These are phyloP conservation scores for Diaporthe vaccinii DNA, from an alignment of 2,329 filamentous ascomycete species.

Conservation along the genomic window DNA sequence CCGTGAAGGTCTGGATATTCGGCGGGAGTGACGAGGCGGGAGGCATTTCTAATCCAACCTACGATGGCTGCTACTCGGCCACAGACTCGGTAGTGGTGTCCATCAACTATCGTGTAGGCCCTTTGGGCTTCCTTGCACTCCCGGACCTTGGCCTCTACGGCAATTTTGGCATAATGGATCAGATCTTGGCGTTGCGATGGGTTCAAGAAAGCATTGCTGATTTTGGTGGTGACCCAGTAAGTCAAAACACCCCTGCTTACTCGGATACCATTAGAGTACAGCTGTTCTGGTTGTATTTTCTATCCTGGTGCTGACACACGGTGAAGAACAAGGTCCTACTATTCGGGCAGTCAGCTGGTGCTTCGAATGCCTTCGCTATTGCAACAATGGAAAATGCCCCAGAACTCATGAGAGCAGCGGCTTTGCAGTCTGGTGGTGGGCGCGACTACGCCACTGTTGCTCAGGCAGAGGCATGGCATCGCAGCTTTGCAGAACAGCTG, in stretches of 20 bases:
- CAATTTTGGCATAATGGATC: slow-evolving; percentile 1
- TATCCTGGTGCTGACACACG: neutral
- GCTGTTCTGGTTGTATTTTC: neutral
- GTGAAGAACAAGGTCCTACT: neutral
- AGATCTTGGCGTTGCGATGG: slow-evolving; percentile 5
- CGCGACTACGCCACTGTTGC: slow-evolving; percentile 1
- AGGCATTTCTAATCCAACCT: neutral
- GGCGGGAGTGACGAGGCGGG: slow-evolving; percentile 7
- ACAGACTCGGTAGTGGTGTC: slow-evolving; percentile 18
- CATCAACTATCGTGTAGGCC: slow-evolving; percentile 21
- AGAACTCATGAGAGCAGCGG: slow-evolving; percentile 2
- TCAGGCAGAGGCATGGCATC: slow-evolving; percentile 20
- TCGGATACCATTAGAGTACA: neutral
- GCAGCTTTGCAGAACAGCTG: slow-evolving; percentile 9
- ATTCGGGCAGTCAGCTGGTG: slow-evolving; percentile 16
- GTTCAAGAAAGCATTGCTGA: neutral
- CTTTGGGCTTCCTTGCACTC: slow-evolving; percentile 14
- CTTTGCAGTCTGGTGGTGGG: slow-evolving; percentile 7
- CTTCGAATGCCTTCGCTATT: slow-evolving; percentile 1
- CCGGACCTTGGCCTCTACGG: neutral
- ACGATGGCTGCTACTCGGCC: slow-evolving; percentile 25
- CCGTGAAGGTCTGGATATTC: slow-evolving; percentile 21
- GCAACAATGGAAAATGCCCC: slow-evolving; percentile 4
- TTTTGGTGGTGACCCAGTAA: slow-evolving; percentile 5
- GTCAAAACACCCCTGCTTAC: neutral